Percentiles rank a stretch among this genome's conserved stretches.
These are phyloP conservation scores for Nannizziopsis arthrosporioides DNA, from an alignment of 2,329 filamentous ascomycete genomes.

Conservation along the genomic window DNA sequence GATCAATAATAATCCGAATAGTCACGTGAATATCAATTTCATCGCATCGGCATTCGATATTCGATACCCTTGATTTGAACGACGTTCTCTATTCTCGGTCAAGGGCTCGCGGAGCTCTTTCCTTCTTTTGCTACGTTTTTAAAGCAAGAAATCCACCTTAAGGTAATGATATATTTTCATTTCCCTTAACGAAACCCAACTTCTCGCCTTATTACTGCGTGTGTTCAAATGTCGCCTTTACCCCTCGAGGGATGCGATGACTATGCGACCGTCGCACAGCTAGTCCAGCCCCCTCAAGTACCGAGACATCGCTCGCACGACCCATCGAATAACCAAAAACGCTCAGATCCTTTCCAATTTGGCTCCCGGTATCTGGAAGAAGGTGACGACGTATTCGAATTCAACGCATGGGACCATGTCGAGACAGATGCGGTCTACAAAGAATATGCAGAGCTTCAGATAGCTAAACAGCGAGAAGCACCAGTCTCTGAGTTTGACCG, in stretches of 20 bases:
- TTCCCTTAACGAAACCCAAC: neutral
- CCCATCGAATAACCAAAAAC: constrained; percentile 65
- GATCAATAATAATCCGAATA: neutral
- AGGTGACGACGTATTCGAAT: constrained; percentile 84
- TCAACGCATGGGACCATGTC: constrained; percentile 99
- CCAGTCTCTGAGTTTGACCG: constrained; percentile 92
- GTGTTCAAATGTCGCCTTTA: constrained; percentile 14
- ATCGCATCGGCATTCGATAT: no score
- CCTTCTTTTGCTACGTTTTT: neutral
- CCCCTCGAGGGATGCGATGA: constrained; percentile 19
- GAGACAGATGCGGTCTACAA: constrained; percentile 82
- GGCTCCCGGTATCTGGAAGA: constrained; percentile 75
- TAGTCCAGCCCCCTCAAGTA: constrained; percentile 36
- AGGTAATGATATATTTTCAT: neutral
- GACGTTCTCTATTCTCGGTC: no score
- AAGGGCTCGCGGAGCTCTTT: no score
- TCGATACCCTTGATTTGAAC: no score
- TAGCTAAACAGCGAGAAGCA: constrained; percentile 67
- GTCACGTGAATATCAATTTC: neutral
- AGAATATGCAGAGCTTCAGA: constrained; percentile 74
- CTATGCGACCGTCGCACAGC: constrained; percentile 27
- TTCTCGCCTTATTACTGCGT: neutral
- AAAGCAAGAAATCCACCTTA: neutral
- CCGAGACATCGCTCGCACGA: constrained; percentile 56
- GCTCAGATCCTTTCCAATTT: constrained; percentile 88